Evolutionary conservation across 2,329 filamentous ascomycete species (phyloP).

Genomic region (Emergomyces orientalis): DNA sequence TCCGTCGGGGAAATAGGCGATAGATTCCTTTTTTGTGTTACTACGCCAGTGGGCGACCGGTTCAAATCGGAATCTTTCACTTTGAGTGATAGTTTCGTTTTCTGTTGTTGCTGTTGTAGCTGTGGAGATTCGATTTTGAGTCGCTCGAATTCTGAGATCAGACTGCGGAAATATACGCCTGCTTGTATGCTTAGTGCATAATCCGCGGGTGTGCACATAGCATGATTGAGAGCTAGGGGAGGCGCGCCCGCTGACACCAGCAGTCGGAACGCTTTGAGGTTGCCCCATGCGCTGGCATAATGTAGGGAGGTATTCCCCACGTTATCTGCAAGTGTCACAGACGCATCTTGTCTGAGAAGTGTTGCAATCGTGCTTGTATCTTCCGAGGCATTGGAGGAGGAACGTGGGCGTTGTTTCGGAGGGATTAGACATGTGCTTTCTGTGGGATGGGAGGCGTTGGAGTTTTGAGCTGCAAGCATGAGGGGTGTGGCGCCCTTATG

Average conservation of each 20-base stretch:
- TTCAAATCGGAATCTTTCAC: constrained; percentile 7
- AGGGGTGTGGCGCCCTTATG: constrained; percentile 48
- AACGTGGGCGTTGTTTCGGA: constrained; percentile 16
- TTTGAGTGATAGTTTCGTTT: constrained; percentile 2
- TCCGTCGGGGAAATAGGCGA: constrained; percentile 7
- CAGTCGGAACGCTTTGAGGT: constrained; percentile 66
- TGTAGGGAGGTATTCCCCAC: constrained; percentile 82
- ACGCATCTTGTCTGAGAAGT: constrained; percentile 26
- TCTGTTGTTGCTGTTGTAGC: constrained; percentile 6
- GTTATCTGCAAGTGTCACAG: constrained; percentile 52
- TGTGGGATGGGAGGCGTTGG: constrained; percentile 16
- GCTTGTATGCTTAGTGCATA: constrained; percentile 76
- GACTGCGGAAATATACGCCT: constrained; percentile 71
- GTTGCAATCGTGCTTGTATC: constrained; percentile 22
- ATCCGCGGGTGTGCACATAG: constrained; percentile 72
- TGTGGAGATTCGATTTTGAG: constrained; percentile 8
- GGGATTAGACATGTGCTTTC: constrained; percentile 19
- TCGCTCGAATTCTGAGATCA: constrained; percentile 53
- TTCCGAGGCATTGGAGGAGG: constrained; percentile 19
- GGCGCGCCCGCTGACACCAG: constrained; percentile 71
- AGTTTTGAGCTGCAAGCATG: constrained; percentile 34
- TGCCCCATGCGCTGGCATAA: constrained; percentile 74
- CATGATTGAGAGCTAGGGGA: constrained; percentile 60
- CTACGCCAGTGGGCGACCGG: neutral
- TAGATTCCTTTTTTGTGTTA: neutral